Percentiles rank a stretch among this genome's conserved stretches.
These are phyloP conservation scores for Tetracladium setigerum DNA, from an alignment of 495 filamentous ascomycete genomes.

Conservation along the genomic window DNA sequence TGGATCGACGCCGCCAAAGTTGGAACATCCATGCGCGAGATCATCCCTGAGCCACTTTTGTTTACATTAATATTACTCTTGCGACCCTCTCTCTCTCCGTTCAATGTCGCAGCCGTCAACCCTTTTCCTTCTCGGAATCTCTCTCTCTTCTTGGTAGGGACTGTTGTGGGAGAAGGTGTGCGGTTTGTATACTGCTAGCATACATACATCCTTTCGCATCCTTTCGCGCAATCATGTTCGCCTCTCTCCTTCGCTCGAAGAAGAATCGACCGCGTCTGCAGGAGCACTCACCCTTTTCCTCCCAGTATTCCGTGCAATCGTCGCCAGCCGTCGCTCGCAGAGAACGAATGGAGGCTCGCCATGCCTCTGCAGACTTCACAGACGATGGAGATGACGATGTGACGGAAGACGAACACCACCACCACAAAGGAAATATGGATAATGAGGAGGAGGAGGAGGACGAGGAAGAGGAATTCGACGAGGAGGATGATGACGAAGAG, in stretches of 20 bases:
- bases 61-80: too few species aligned
- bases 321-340: conserved; percentile 21
- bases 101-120: too few species aligned
- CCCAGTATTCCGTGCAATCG: conserved; percentile 29
- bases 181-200: too few species aligned
- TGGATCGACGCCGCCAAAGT: too few species aligned
- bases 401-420: conserved; percentile 25
- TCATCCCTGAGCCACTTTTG: too few species aligned
- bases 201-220: too few species aligned
- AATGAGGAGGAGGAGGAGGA: conserved; percentile 33
- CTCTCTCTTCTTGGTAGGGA: too few species aligned
- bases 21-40: too few species aligned
- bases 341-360: conserved; percentile 20
- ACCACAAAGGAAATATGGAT: conserved; percentile 6
- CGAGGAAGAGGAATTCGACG: conserved; percentile 31
- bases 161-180: too few species aligned
- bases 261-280: conserved; percentile 21
- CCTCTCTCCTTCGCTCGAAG: conserved; percentile 23
- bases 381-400: conserved; percentile 42
- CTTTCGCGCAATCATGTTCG: conserved; percentile 17
- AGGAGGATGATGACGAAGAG: conserved; percentile 35
- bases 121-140: too few species aligned
- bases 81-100: too few species aligned
- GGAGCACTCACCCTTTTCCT: conserved; percentile 42
- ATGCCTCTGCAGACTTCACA: conserved; percentile 51